These are phyloP conservation scores for Naegleria fowleri DNA, from an alignment of 208 protist species.

Conservation along the genomic window DNA sequence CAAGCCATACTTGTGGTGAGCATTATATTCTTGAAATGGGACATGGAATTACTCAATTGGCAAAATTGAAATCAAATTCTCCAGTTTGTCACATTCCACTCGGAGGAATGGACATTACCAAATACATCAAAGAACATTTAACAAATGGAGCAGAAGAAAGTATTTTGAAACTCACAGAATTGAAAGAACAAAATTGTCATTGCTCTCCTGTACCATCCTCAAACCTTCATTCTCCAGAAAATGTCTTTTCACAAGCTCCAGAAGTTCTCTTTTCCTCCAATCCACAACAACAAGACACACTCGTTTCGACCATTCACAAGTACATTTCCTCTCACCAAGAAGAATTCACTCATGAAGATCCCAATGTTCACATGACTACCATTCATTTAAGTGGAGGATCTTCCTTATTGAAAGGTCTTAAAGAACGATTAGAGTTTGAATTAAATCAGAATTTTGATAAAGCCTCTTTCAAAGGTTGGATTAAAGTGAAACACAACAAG, in stretches of 20 bases:
- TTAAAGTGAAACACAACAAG: not conserved
- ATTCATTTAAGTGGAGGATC: conserved; percentile 84
- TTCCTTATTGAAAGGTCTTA: conserved; percentile 69
- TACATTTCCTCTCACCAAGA: not conserved
- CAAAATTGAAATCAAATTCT: not conserved
- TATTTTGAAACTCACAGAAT: not conserved
- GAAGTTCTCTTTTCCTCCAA: not conserved
- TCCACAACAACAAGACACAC: not conserved
- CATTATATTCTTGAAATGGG: not conserved
- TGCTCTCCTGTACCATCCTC: not conserved
- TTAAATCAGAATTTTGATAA: not conserved
- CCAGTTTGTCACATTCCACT: not conserved
- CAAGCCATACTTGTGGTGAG: not conserved
- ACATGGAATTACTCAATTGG: not conserved
- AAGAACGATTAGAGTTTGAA: conserved; percentile 70
- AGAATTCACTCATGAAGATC: not conserved
- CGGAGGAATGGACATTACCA: not conserved
- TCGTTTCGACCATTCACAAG: not conserved
- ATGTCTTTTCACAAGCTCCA: not conserved
- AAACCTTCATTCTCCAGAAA: not conserved
- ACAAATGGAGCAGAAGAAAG: not conserved
- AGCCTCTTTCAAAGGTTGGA: not conserved
- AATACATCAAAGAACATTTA: not conserved
- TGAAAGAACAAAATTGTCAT: not conserved
- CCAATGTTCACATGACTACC: conserved; percentile 71